These are phyloP conservation scores for Platanus orientalis DNA, from an alignment of 164 flowering plant species.

Conservation along the genomic window DNA sequence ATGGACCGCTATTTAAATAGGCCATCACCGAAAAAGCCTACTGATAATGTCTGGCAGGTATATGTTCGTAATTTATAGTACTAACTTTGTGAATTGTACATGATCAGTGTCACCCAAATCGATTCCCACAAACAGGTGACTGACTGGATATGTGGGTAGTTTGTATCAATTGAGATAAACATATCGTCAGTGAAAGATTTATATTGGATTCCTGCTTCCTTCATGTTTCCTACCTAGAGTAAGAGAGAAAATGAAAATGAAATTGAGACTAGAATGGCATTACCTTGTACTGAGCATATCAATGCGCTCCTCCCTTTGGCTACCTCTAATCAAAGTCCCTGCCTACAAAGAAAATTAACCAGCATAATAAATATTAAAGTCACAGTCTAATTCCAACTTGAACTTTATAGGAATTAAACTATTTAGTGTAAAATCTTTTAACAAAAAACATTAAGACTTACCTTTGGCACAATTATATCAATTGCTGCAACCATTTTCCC, in stretches of 20 bases:
- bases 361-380: neutral
- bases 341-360: slow-evolving; percentile 31
- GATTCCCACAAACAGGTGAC: neutral
- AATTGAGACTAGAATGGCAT: neutral
- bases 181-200: neutral
- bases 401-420: no score
- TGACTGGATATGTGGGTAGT: neutral
- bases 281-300: slow-evolving; percentile 54
- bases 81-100: neutral
- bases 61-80: neutral
- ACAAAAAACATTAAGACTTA: no score
- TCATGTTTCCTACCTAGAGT: no score
- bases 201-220: no score
- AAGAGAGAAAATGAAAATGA: no score
- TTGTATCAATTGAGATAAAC: neutral
- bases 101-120: no score
- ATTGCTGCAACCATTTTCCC: slow-evolving; percentile 74
- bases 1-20: neutral
- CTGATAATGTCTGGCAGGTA: neutral
- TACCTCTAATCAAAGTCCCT: slow-evolving; percentile 64
- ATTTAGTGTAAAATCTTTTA: no score
- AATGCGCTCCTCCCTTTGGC: slow-evolving; percentile 84
- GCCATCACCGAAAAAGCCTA: neutral
- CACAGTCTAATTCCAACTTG: no score
- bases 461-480: slow-evolving; percentile 80